A percentile compares a stretch with the other conserved stretches of the same genome.
phyloP scores from a whole-genome alignment of 2,329 filamentous ascomycete genomes.

The Stemphylium lycopersici region DNA sequence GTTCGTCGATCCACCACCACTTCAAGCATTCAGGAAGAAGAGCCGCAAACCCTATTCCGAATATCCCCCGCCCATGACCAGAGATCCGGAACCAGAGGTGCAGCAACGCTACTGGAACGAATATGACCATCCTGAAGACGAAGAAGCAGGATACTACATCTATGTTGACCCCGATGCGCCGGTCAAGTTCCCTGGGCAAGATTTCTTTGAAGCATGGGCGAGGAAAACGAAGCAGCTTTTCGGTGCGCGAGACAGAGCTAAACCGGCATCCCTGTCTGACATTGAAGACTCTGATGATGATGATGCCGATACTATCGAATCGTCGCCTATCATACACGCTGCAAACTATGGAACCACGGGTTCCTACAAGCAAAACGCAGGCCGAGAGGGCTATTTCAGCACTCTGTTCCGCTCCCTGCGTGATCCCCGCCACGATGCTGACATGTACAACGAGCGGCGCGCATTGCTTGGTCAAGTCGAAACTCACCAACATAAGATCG shows the following conservation, averaged over 20 bases:
- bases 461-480: conserved; percentile 48
- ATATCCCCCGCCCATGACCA: conserved; percentile 26
- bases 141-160: conserved; percentile 69
- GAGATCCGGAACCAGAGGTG: conserved; percentile 25
- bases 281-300: conserved; percentile 58
- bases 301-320: conserved; percentile 54
- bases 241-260: conserved; percentile 25
- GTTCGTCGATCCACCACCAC: conserved; percentile 47
- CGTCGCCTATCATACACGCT: conserved; percentile 26
- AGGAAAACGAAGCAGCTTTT: conserved; percentile 35
- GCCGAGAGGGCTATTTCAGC: conserved; percentile 39
- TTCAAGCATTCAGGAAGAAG: conserved; percentile 54
- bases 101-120: conserved; percentile 76
- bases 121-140: conserved; percentile 77
- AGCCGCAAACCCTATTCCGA: conserved; percentile 41
- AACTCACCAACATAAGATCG: conserved; percentile 39
- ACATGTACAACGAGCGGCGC: conserved; percentile 56
- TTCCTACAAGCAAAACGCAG: conserved; percentile 8
- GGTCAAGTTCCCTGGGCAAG: conserved; percentile 66
- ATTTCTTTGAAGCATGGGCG: conserved; percentile 58
- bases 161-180: conserved; percentile 74
- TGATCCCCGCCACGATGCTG: conserved; percentile 49
- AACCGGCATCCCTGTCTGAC: conserved; percentile 33
- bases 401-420: conserved; percentile 36
- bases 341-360: conserved; percentile 58